Base-by-base conservation (phyloP, 208 protist species). In the Leishmania braziliensis region DNA sequence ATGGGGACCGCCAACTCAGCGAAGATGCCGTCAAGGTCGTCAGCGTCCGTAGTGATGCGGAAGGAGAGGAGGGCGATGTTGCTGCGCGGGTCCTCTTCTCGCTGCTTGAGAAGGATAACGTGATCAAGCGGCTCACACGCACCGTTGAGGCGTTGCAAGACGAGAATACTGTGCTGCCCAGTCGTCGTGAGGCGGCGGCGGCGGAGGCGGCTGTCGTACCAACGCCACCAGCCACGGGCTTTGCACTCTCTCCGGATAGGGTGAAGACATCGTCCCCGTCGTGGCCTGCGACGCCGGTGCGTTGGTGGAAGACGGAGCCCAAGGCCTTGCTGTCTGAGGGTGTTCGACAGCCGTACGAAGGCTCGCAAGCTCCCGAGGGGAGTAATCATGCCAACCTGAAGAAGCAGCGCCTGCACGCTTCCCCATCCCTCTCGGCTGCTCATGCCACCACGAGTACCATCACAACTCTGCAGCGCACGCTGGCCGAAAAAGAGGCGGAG, bases 11-110 rank as follows among this genome's bases (percentile, higher is more conserved):
- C 33, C n/a, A 43, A 14, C 51, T 33, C 54, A 54, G 72, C n/a
- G 36, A 56, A 39, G 50, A 77, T 39, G 58, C 51, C 54, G n/a
- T 10, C 20, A 46, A 82, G 39, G 20, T 29, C 36, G 46, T 33
- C 51, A 71, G 39, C 29, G 74, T 39, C n/a, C 53, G 36, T 10
- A 36, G 29, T 46, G 74, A 79, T 4, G 80, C 63, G 14, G 43
- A 56, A 2, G 62, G 50, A 5, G 83, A 84, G 51, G 82, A 72
- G 5, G 79, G 73, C 16, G 84, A 85, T 26, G 75, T 89, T 29
- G 82, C 81, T 4, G 70, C 75, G 48, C 81, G 75, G 26, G 79
- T 83, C 23, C 81, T 89, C 18, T 46, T 74, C 20, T 89, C 84
- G 2, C 56, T 89, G 43, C 82, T 80, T 43, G 62, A 75, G 43